phyloP scores from a whole-genome alignment of 2,329 filamentous ascomycete genomes.

The Aureobasidium leucospermi region DNA sequence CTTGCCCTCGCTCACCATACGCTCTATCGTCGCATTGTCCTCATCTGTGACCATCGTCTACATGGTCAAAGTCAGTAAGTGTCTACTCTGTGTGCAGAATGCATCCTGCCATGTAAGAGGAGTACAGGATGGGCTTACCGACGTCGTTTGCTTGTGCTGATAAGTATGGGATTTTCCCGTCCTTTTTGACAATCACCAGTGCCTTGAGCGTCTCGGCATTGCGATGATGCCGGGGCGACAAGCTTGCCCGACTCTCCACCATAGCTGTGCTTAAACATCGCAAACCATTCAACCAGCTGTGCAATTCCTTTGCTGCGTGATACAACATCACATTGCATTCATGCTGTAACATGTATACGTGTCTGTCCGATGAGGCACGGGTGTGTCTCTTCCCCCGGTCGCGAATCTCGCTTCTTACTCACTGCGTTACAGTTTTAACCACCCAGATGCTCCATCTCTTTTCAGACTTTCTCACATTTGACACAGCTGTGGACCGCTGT shows the following conservation, averaged over 20 bases:
- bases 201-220: not conserved
- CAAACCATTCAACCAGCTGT: not conserved
- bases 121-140: slow-evolving; percentile 1
- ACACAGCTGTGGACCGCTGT: not conserved
- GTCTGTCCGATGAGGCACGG: not conserved
- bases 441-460: not conserved
- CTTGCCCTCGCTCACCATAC: slow-evolving; percentile 12
- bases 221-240: not conserved
- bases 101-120: not conserved
- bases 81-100: not conserved
- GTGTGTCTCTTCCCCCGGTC: not conserved
- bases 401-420: not conserved
- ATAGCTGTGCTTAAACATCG: not conserved
- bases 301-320: not conserved
- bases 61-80: not conserved
- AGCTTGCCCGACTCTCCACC: not conserved
- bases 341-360: not conserved
- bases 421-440: not conserved
- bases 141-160: slow-evolving; percentile 6
- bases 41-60: slow-evolving; percentile 12
- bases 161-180: slow-evolving; percentile 2
- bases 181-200: not conserved
- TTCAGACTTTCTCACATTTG: not conserved
- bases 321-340: not conserved
- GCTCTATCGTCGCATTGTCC: slow-evolving; percentile 14